phyloP scores from a whole-genome alignment of 805 yeast genomes.

The Lachancea sp. region DNA sequence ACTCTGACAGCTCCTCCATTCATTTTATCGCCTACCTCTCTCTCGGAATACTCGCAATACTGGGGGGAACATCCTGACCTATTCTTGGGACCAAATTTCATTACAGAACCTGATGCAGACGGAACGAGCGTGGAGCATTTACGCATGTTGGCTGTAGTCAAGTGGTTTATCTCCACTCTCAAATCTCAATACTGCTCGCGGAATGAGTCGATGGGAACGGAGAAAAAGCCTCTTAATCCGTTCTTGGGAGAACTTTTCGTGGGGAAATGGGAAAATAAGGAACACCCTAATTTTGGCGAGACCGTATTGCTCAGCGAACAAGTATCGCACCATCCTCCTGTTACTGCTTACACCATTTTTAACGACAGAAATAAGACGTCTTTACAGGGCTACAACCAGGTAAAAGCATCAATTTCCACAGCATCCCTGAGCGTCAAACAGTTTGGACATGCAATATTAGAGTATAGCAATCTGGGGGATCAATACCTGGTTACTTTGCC shows the following conservation, averaged over 20 bases:
- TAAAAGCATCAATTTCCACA: constrained; percentile 76
- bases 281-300: constrained; percentile 57
- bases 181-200: constrained; percentile 92
- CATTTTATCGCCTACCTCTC: constrained; percentile 82
- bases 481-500: constrained; percentile 81
- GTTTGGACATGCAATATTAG: constrained; percentile 80
- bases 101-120: constrained; percentile 33
- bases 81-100: constrained; percentile 62
- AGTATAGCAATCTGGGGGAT: constrained; percentile 56
- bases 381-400: constrained; percentile 84
- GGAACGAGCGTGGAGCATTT: constrained; percentile 41
- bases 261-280: constrained; percentile 71
- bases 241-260: constrained; percentile 91
- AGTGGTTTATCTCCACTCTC: constrained; percentile 87
- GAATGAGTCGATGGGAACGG: constrained; percentile 87
- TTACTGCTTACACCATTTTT: constrained; percentile 82
- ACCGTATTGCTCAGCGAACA: constrained; percentile 82
- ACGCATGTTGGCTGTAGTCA: constrained; percentile 72
- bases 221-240: constrained; percentile 95
- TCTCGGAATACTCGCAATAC: constrained; percentile 87
- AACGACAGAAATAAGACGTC: constrained; percentile 64
- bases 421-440: constrained; percentile 82
- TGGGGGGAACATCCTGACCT: constrained; percentile 93
- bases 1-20: constrained; percentile 96
- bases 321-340: constrained; percentile 96